A percentile compares a stretch with the other conserved stretches of the same genome.
Conservation (phyloP, 768 basidiomycete species). For the Tricholoma flavovirens region DNA sequence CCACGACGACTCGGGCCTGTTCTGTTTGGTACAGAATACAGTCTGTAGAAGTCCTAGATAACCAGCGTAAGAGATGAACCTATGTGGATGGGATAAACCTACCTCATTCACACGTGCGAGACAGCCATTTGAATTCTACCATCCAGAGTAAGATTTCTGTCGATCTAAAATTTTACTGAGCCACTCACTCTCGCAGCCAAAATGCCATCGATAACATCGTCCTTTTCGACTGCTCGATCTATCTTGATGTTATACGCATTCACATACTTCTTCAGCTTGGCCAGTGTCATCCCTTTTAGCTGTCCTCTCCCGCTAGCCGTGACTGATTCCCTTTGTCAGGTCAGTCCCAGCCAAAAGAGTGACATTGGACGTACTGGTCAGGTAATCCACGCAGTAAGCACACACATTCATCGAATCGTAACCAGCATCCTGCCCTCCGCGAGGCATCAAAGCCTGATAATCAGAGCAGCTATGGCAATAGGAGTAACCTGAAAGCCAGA, state of each 20-base stretch:
- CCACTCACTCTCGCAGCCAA: conserved; percentile 44
- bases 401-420: conserved; percentile 67
- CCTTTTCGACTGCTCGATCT: conserved; percentile 66
- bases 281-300: conserved; percentile 49
- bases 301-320: conserved; percentile 60
- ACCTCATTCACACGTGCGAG: conserved; percentile 57
- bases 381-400: conserved; percentile 64
- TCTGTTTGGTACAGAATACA: conserved; percentile 53
- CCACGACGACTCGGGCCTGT: conserved; percentile 28
- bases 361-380: conserved; percentile 45
- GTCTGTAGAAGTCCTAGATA: conserved; percentile 51
- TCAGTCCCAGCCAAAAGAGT: conserved; percentile 3
- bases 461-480: conserved; percentile 75
- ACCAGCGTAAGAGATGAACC: background rate
- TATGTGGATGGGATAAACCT: background rate
- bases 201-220: conserved; percentile 68
- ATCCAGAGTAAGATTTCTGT: background rate
- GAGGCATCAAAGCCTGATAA: conserved; percentile 75
- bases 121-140: conserved; percentile 57
- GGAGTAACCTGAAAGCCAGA: conserved; percentile 45
- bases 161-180: background rate
- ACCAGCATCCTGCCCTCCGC: conserved; percentile 44
- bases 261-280: conserved; percentile 64
- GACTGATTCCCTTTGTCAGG: conserved; percentile 34
- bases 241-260: conserved; percentile 63